Evolutionary conservation across 805 yeast genomes (phyloP).

Genomic region (Cyberlindnera misumaiensis): DNA sequence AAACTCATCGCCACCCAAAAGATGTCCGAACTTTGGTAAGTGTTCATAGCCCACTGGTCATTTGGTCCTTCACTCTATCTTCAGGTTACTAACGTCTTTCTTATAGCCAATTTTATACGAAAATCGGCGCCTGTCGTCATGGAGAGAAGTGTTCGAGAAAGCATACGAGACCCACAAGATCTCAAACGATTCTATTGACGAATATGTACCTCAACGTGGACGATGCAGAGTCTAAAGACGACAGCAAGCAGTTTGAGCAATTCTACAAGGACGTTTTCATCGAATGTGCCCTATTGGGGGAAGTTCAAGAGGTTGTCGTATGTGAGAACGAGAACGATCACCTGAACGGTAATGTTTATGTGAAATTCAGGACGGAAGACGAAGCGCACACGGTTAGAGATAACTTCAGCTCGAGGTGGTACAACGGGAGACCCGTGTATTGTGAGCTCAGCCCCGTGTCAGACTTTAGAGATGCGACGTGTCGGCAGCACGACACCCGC

Average conservation of each 20-base stretch:
- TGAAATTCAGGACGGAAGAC: conserved; percentile 46
- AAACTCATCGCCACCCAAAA: too few relatives aligned
- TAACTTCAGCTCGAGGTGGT: conserved; percentile 76
- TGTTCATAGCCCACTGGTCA: conserved; percentile 25
- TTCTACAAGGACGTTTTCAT: conserved; percentile 68
- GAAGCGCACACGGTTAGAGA: conserved; percentile 57
- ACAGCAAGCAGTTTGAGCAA: conserved; percentile 46
- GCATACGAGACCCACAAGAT: conserved; percentile 59
- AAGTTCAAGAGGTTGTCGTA: conserved; percentile 57
- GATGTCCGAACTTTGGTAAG: too few relatives aligned
- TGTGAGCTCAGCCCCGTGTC: conserved; percentile 74
- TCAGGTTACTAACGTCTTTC: conserved; percentile 6
- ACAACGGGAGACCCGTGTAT: conserved; percentile 66
- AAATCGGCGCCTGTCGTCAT: conserved; percentile 91
- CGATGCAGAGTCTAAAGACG: conserved; percentile 38
- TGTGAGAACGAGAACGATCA: conserved; percentile 83
- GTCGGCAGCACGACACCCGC: conserved; percentile 60
- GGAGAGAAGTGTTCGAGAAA: conserved; percentile 80
- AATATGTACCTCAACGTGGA: conserved; percentile 60
- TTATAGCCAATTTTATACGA: conserved; percentile 55
- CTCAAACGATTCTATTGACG: conserved; percentile 58
- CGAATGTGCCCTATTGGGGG: conserved; percentile 45
- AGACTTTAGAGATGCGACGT: conserved; percentile 63
- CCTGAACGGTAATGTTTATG: conserved; percentile 79
- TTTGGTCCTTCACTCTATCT: conserved; percentile 66